These are phyloP conservation scores for Aspergillus carlsbadensis DNA, from an alignment of 495 filamentous ascomycete species.

Conservation along the genomic window DNA sequence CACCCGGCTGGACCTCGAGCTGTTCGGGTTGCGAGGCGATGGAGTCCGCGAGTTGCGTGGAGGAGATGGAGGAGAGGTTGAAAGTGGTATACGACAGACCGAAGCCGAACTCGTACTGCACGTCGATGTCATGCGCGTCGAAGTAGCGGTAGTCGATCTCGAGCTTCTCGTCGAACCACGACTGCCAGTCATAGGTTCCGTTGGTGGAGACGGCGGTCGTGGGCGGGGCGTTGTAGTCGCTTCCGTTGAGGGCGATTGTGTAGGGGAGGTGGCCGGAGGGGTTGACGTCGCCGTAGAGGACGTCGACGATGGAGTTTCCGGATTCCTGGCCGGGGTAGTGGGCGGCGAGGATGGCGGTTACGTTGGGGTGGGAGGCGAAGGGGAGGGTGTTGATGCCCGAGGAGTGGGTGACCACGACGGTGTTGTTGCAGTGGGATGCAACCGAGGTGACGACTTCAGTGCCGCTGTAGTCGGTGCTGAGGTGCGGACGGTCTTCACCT, in stretches of 20 bases:
- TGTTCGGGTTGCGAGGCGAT: conserved; percentile 9
- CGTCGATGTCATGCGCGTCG: conserved; percentile 54
- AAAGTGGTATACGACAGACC: conserved; percentile 70
- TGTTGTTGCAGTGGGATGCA: conserved; percentile 1
- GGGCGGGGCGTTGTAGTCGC: conserved; percentile 54
- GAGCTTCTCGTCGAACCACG: conserved; percentile 57
- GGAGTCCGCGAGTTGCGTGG: neutral
- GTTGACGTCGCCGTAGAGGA: conserved; percentile 71
- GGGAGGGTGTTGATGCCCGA: conserved; percentile 7
- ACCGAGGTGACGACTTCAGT: neutral
- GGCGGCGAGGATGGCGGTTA: conserved; percentile 73
- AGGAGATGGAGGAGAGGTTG: conserved; percentile 39
- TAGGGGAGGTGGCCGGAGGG: conserved; percentile 76
- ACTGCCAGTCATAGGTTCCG: conserved; percentile 61
- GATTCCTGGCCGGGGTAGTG: conserved; percentile 78
- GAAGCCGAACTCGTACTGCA: conserved; percentile 68
- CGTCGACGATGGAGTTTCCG: conserved; percentile 69
- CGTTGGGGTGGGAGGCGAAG: conserved; percentile 52
- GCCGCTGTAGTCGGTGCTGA: neutral
- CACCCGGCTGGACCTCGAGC: conserved; percentile 48
- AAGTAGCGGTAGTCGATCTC: conserved; percentile 66
- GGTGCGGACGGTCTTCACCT: neutral
- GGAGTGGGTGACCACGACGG: conserved; percentile 7
- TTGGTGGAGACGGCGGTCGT: conserved; percentile 41
- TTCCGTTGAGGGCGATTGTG: conserved; percentile 69